These are phyloP conservation scores for Lunularia cruciata DNA, from an alignment of 225 moss, liverwort and hornwort genomes.

Conservation along the genomic window DNA sequence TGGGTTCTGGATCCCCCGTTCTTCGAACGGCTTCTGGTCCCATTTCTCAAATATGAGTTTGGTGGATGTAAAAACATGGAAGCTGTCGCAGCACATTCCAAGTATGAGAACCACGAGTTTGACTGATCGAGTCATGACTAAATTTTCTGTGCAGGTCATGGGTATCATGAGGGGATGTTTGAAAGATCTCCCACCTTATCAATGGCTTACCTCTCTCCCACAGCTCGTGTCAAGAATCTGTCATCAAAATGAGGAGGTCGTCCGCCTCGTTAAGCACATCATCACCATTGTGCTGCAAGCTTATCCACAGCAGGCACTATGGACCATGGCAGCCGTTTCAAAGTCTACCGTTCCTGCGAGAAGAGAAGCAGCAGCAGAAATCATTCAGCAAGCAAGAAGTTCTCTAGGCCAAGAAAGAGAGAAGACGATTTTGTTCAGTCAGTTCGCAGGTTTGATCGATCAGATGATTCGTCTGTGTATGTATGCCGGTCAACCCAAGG, in stretches of 20 bases:
- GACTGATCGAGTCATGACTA: background rate
- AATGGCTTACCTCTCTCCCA: slow-evolving; percentile 97
- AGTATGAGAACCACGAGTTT: too few relatives aligned
- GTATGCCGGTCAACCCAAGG: slow-evolving; percentile 78
- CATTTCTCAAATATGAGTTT: too few relatives aligned
- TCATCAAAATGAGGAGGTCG: slow-evolving; percentile 91
- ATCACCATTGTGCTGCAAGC: slow-evolving; percentile 75
- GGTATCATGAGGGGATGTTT: slow-evolving; percentile 92
- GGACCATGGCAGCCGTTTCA: slow-evolving; percentile 99
- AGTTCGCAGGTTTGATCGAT: slow-evolving; percentile 85
- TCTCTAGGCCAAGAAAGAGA: slow-evolving; percentile 64
- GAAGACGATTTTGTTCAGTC: slow-evolving; percentile 66
- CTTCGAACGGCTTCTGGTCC: too few relatives aligned
- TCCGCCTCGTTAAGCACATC: slow-evolving; percentile 85
- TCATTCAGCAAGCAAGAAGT: slow-evolving; percentile 73
- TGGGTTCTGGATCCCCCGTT: too few relatives aligned
- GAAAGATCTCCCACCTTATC: slow-evolving; percentile 95
- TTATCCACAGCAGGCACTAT: slow-evolving; percentile 95
- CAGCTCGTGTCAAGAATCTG: slow-evolving; percentile 97
- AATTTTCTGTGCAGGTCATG: slow-evolving; percentile 65
- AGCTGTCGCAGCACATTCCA: too few relatives aligned
- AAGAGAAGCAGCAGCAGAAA: slow-evolving; percentile 90
- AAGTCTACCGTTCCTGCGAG: slow-evolving; percentile 91
- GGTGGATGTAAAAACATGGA: too few relatives aligned
- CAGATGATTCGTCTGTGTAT: slow-evolving; percentile 96